Conservation (phyloP, 2,329 filamentous ascomycete genomes). For the Cercospora canescens region DNA sequence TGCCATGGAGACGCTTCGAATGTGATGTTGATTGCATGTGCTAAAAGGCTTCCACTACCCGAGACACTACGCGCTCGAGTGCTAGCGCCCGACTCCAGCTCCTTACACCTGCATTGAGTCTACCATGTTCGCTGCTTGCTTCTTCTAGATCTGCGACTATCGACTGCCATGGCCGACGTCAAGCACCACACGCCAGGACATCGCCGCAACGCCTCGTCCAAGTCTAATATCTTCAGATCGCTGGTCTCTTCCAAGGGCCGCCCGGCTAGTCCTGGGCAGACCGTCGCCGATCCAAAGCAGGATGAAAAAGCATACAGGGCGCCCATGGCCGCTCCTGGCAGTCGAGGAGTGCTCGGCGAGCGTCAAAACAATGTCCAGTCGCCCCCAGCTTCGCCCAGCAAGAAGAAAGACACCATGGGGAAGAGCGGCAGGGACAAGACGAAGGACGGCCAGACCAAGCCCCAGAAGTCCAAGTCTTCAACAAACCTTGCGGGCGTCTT, state of each 20-base stretch:
- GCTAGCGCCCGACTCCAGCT: background rate
- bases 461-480: slow-evolving; percentile 76
- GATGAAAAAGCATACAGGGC: slow-evolving; percentile 30
- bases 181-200: slow-evolving; percentile 13
- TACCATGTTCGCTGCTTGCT: slow-evolving; percentile 6
- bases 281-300: slow-evolving; percentile 36
- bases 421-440: slow-evolving; percentile 41
- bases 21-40: background rate
- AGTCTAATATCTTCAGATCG: slow-evolving; percentile 53
- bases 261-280: slow-evolving; percentile 46
- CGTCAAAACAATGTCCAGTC: slow-evolving; percentile 35
- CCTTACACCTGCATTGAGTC: background rate
- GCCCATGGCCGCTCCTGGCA: slow-evolving; percentile 44
- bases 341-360: slow-evolving; percentile 32
- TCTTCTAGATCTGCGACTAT: background rate
- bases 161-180: slow-evolving; percentile 15
- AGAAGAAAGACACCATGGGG: slow-evolving; percentile 20
- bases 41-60: slow-evolving; percentile 1
- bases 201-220: slow-evolving; percentile 34
- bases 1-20: background rate
- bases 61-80: slow-evolving; percentile 7
- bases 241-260: slow-evolving; percentile 54
- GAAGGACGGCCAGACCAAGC: slow-evolving; percentile 36
- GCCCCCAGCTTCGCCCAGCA: slow-evolving; percentile 33
- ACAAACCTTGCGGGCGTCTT: slow-evolving; percentile 79